phyloP scores from a whole-genome alignment of 2,329 filamentous ascomycete genomes.

The Stemphylium lycopersici region DNA sequence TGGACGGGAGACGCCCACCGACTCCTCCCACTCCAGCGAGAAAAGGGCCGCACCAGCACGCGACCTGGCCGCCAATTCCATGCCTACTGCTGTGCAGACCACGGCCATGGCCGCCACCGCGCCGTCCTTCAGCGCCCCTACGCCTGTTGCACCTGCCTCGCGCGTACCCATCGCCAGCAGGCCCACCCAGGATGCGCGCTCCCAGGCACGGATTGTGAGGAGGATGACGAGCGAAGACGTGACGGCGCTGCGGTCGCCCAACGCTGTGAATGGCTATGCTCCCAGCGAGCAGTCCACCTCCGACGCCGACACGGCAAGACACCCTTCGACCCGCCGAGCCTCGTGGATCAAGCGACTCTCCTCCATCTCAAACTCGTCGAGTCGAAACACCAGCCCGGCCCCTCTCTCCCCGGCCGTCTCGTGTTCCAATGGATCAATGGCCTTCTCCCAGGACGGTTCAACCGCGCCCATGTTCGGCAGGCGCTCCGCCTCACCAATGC shows the following conservation, averaged over 20 bases:
- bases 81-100: slow-evolving; percentile 38
- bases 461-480: slow-evolving; percentile 66
- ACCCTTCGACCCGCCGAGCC: slow-evolving; percentile 48
- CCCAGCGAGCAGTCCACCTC: slow-evolving; percentile 32
- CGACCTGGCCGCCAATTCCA: slow-evolving; percentile 34
- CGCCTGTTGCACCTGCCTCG: slow-evolving; percentile 30
- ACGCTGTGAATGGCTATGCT: slow-evolving; percentile 26
- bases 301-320: slow-evolving; percentile 31
- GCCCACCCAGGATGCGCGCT: slow-evolving; percentile 38
- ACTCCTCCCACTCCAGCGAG: slow-evolving; percentile 29
- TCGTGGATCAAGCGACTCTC: slow-evolving; percentile 79
- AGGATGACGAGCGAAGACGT: slow-evolving; percentile 42
- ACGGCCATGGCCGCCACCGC: slow-evolving; percentile 31
- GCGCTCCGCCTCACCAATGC: slow-evolving; percentile 50
- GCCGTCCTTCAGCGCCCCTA: slow-evolving; percentile 33
- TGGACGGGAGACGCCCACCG: slow-evolving; percentile 56
- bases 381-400: slow-evolving; percentile 67
- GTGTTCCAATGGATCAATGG: slow-evolving; percentile 65
- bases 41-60: slow-evolving; percentile 47
- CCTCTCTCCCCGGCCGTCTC: slow-evolving; percentile 70
- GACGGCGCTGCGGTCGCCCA: slow-evolving; percentile 24
- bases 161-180: slow-evolving; percentile 35
- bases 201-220: slow-evolving; percentile 39
- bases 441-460: slow-evolving; percentile 59
- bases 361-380: slow-evolving; percentile 68